Evolutionary conservation across 257 asterid genomes (phyloP).

Genomic region (Lycium ferocissimum): DNA sequence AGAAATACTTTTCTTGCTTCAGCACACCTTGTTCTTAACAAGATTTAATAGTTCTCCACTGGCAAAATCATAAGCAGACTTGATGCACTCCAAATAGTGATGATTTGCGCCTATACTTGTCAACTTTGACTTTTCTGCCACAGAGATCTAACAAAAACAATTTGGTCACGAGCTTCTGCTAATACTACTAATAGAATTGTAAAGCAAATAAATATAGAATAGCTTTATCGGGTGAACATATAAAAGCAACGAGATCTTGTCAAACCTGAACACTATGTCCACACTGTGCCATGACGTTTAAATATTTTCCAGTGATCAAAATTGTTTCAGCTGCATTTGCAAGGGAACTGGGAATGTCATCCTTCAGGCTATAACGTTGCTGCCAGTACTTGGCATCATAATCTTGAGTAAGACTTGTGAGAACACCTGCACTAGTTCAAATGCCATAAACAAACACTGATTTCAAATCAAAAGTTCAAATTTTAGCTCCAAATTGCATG

Average conservation of each 20-base stretch:
- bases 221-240: constrained; percentile 9
- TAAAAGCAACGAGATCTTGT: constrained; percentile 23
- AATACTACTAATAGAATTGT: constrained; percentile 33
- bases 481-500: too few species aligned
- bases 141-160: constrained; percentile 71
- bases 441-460: too few species aligned
- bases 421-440: background rate
- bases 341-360: constrained; percentile 89
- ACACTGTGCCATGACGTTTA: constrained; percentile 97
- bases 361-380: constrained; percentile 93
- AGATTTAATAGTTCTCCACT: constrained; percentile 92
- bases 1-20: background rate
- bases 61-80: constrained; percentile 91
- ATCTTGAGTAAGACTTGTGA: constrained; percentile 83
- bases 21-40: constrained; percentile 82
- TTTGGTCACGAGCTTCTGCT: constrained; percentile 45
- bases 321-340: constrained; percentile 93
- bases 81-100: constrained; percentile 90
- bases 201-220: background rate
- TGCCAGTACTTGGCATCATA: constrained; percentile 95
- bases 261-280: constrained; percentile 86
- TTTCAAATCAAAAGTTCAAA: too few species aligned
- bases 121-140: constrained; percentile 77
- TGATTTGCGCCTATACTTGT: constrained; percentile 83
- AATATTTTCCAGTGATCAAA: constrained; percentile 89